Base-by-base conservation (phyloP, 83 land plant genomes). In the Picea engelmannii region DNA sequence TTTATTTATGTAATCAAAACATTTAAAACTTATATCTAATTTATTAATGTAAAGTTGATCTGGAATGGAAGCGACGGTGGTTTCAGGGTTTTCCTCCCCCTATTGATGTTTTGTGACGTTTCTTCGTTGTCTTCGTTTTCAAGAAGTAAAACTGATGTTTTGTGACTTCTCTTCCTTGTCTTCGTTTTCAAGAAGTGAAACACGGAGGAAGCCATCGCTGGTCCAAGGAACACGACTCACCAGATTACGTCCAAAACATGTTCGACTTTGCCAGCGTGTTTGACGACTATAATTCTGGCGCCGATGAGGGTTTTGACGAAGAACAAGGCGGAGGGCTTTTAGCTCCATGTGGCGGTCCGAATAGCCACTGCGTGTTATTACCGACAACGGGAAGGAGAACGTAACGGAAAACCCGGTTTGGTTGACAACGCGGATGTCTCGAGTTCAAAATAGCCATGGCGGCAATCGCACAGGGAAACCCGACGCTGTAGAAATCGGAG, bases 191-290 rank as follows among this genome's bases (percentile, higher is more conserved):
- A n/a, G n/a, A n/a, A n/a, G n/a, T n/a, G n/a, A n/a, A n/a, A n/a
- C n/a, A n/a, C n/a, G n/a, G n/a, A n/a, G n/a, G n/a, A n/a, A n/a
- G n/a, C n/a, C n/a, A n/a, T n/a, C n/a, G n/a, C n/a, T n/a, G n/a
- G n/a, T n/a, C n/a, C n/a, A n/a, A n/a, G n/a, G n/a, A n/a, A n/a
- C n/a, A n/a, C n/a, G n/a, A n/a, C n/a, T n/a, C 83, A 0, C 89
- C 83, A n/a, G 73, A 85, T 16, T 90, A 86, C 52, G 90, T 86
- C 13, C 85, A 88, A 12, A 81, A 81, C 23, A 86, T 92, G 6
- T 89, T 92, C 27, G 88, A 88, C 16, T 84, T 85, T 2, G 81
- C 87, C 3, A 80, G 84, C 5, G 87, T 88, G 49, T 88, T 90
- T 27, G 92, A 92, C 62, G 88, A 88, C 21, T 90, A 85, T 18